These are phyloP conservation scores for Xylaria longipes DNA, from an alignment of 495 filamentous ascomycete species.

Conservation along the genomic window DNA sequence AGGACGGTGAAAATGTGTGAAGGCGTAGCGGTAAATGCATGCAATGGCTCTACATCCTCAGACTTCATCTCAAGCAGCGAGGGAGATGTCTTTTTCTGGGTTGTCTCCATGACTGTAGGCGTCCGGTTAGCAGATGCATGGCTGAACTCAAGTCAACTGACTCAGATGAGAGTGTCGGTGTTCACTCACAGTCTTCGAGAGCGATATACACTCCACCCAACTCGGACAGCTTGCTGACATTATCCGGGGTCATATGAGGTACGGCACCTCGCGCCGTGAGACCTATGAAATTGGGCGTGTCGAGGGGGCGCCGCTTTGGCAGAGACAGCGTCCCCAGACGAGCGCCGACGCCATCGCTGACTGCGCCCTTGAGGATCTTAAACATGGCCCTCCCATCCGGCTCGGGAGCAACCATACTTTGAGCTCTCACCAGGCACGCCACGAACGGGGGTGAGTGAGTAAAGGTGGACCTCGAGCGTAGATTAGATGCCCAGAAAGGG, in stretches of 20 bases:
- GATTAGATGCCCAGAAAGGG: slow-evolving; percentile 3
- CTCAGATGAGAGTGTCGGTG: not conserved
- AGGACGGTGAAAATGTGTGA: slow-evolving; percentile 67
- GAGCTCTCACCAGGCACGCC: not conserved
- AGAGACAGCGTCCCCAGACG: slow-evolving; percentile 70
- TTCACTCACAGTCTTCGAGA: slow-evolving; percentile 87
- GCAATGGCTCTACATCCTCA: slow-evolving; percentile 57
- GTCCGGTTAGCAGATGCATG: slow-evolving; percentile 15
- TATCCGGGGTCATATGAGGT: slow-evolving; percentile 89
- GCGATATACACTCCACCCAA: slow-evolving; percentile 77
- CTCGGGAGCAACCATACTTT: slow-evolving; percentile 27
- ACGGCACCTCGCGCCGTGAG: slow-evolving; percentile 81
- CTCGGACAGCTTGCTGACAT: slow-evolving; percentile 66
- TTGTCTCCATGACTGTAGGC: slow-evolving; percentile 76
- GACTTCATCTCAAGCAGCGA: slow-evolving; percentile 19
- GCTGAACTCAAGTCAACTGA: not conserved
- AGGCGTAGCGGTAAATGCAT: slow-evolving; percentile 72
- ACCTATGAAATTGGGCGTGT: slow-evolving; percentile 83
- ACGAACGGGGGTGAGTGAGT: not conserved
- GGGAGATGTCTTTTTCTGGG: slow-evolving; percentile 48
- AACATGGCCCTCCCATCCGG: slow-evolving; percentile 39
- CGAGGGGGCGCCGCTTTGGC: slow-evolving; percentile 62
- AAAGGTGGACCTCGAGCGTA: slow-evolving; percentile 4
- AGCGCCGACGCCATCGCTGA: slow-evolving; percentile 42
- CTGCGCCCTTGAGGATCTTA: slow-evolving; percentile 46